Evolutionary conservation across 139 green algal species (phyloP).

Genomic region (Chlamydomonas asymmetrica): DNA sequence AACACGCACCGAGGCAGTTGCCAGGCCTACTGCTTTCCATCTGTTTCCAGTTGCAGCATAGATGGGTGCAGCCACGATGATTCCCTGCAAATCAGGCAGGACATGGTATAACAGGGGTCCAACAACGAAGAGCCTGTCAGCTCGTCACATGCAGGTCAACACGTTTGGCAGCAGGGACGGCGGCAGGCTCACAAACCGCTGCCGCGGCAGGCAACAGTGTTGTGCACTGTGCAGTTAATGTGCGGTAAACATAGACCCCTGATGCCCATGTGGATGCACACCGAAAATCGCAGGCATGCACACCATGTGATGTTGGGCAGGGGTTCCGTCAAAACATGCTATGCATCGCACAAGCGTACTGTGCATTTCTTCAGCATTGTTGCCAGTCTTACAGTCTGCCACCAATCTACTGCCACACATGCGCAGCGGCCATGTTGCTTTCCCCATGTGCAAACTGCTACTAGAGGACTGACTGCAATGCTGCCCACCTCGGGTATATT

Average conservation of each 20-base stretch:
- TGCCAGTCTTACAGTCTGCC: no score
- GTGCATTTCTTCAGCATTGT: not conserved
- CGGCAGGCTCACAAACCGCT: not conserved
- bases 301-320: no score
- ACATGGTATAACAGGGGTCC: not conserved
- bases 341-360: no score
- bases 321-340: no score
- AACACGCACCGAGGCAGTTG: slow-evolving; percentile 58
- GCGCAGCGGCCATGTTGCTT: no score
- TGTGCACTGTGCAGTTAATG: not conserved
- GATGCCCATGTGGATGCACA: not conserved
- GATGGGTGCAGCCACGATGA: slow-evolving; percentile 87
- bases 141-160: not conserved
- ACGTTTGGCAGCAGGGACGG: not conserved
- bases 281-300: no score
- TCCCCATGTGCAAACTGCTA: no score
- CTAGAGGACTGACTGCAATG: no score
- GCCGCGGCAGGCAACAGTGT: not conserved
- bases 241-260: not conserved
- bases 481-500: slow-evolving; percentile 78
- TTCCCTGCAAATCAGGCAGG: slow-evolving; percentile 48
- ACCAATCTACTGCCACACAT: no score
- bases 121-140: not conserved
- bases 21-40: slow-evolving; percentile 68
- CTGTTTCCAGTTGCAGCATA: slow-evolving; percentile 85